Evolutionary conservation across 1,284 basidiomycete genomes (phyloP).

Genomic region (Schizophyllum amplum): DNA sequence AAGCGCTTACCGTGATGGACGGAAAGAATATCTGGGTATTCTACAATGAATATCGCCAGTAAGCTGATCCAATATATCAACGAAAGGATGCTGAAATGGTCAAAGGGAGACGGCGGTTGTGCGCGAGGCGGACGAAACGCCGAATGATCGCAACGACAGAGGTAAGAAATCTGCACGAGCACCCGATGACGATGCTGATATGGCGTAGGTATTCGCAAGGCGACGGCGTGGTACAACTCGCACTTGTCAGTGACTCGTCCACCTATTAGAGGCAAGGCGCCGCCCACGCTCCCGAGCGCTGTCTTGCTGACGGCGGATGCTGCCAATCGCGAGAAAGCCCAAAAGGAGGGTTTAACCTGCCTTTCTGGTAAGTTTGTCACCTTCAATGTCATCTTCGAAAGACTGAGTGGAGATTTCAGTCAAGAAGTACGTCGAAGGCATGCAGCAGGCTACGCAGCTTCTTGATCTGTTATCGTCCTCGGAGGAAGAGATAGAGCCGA

Average conservation of each 20-base stretch:
- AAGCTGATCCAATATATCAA: conserved; percentile 12
- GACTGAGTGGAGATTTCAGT: conserved; percentile 34
- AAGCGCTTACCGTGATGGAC: conserved; percentile 73
- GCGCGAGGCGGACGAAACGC: conserved; percentile 66
- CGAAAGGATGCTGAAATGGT: conserved; percentile 13
- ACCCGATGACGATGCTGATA: not conserved
- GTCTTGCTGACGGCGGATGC: conserved; percentile 88
- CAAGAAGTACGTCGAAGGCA: conserved; percentile 72
- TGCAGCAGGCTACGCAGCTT: conserved; percentile 55
- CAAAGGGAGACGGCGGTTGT: conserved; percentile 71
- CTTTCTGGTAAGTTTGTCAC: conserved; percentile 43
- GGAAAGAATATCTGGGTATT: conserved; percentile 82
- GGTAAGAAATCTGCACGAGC: conserved; percentile 34
- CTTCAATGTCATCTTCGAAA: conserved; percentile 1
- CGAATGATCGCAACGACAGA: conserved; percentile 91
- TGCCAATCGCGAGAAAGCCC: conserved; percentile 75
- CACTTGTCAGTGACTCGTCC: conserved; percentile 57
- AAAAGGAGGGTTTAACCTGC: conserved; percentile 57
- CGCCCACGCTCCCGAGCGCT: conserved; percentile 46
- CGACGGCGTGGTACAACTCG: conserved; percentile 76
- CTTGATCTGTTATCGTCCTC: conserved; percentile 74
- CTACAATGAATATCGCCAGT: conserved; percentile 88
- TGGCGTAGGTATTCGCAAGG: conserved; percentile 70
- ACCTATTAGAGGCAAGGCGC: conserved; percentile 38
- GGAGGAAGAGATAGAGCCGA: conserved; percentile 55